Evolutionary conservation across 2,329 filamentous ascomycete species (phyloP).

Genomic region (Colletotrichum abscissum): DNA sequence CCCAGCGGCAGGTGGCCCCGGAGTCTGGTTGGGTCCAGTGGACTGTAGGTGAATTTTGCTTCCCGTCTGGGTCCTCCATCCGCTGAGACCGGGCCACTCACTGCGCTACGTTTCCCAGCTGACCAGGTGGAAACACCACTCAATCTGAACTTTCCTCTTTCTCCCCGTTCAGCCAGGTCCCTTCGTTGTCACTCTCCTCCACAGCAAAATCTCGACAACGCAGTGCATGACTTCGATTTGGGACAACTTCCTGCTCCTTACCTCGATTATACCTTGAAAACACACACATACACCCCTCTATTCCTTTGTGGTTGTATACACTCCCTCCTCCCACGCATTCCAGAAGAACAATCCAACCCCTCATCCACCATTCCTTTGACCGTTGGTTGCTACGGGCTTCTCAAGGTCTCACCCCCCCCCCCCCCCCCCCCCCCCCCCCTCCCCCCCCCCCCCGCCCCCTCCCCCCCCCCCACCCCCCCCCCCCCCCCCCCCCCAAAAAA

Average conservation of each 20-base stretch:
- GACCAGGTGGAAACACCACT: neutral
- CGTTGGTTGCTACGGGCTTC: constrained; percentile 12
- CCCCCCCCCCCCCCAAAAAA: too few relatives aligned
- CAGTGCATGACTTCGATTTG: neutral
- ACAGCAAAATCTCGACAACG: constrained; percentile 2
- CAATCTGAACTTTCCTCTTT: neutral
- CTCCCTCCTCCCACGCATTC: neutral
- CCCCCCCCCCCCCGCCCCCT: too few relatives aligned
- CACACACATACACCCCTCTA: neutral
- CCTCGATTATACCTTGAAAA: neutral
- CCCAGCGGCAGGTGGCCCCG: neutral
- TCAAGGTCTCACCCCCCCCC: neutral
- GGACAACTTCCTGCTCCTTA: neutral
- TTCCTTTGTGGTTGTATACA: neutral
- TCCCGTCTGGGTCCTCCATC: constrained; percentile 3
- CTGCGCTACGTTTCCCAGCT: constrained; percentile 4
- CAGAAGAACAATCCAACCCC: neutral
- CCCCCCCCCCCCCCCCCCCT: too few relatives aligned
- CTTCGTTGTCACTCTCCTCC: neutral
- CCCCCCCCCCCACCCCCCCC: too few relatives aligned
- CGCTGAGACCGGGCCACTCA: constrained; percentile 4
- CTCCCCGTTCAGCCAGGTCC: neutral
- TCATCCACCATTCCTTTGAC: constrained; percentile 10
- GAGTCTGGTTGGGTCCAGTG: neutral
- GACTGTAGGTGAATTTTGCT: constrained; percentile 1